Evolutionary conservation across 768 basidiomycete species (phyloP), one percentile per base, ranked within the genome.

Genomic region (Auricularia auricula-judae): DNA sequence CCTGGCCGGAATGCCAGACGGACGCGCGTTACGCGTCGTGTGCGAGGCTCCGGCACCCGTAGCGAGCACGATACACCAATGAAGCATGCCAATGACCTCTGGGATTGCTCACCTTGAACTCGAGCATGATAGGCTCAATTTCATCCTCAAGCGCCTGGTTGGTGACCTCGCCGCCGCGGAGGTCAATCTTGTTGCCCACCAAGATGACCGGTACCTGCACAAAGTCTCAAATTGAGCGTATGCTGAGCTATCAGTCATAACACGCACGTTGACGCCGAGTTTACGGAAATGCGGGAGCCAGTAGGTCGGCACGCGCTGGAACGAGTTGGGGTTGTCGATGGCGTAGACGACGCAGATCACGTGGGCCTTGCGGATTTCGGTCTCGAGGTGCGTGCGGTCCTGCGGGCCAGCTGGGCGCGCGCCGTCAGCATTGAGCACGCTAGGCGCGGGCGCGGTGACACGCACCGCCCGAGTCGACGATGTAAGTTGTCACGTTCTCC

Each of bases 301-400:
- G 72, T 92, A 98, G 1, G 94, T 87, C n/a, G 96, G 93, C 76
- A 99, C 93, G 61, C 96, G 87, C 76, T 96, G 92, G 75, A 99
- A 99, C 14, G 93, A 94, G 71, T 90, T 88, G 36, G 96, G 89
- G 73, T 95, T 93, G 79, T 98, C 94, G 71, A 98, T 93, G 36
- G 92, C 87, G 74, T 98, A 98, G 56, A 99, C 96, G 65, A 99
- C 88, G 72, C 93, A 96, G 67, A 98, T 98, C 72, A 97, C 96
- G 78, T 99, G 95, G 11, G 96, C 95, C 74, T 97, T 94, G 62
- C 93, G 86, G 65, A 98, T 91, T 81, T 98, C 95, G 23, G 90
- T 87, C 73, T 98, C 92, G 61, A 99, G 86, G 75, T 96, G 93
- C 14, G 82, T 79, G 61, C 88, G 85, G 73, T 98, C 95, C 66